Conservation (phyloP, 164 flowering plant genomes). For the Aristolochia fimbriata region DNA sequence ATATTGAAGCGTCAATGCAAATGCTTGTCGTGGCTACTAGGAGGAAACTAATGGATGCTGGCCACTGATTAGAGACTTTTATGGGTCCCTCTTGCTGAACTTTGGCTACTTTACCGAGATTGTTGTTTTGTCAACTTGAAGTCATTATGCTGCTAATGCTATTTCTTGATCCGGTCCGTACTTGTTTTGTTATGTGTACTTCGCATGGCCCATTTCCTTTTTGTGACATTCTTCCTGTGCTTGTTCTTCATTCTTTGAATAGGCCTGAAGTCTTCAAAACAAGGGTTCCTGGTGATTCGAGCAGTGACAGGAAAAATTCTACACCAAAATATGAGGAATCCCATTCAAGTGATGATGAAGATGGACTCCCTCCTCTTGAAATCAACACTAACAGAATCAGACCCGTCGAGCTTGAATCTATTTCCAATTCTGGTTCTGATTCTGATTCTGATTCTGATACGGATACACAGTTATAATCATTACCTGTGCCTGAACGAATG, state of each 20-base stretch:
- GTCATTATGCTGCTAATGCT: too few relatives aligned
- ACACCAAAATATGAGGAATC: conserved; percentile 17
- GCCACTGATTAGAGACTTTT: too few relatives aligned
- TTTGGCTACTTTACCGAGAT: too few relatives aligned
- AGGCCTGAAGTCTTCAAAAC: conserved; percentile 70
- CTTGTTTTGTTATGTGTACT: not conserved
- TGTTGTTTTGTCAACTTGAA: too few relatives aligned
- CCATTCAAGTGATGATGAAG: conserved; percentile 39
- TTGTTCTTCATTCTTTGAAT: conserved; percentile 12
- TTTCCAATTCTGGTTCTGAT: conserved; percentile 25
- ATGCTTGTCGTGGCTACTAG: too few relatives aligned
- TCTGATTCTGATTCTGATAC: not conserved
- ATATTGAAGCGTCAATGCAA: too few relatives aligned
- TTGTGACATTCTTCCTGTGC: not conserved
- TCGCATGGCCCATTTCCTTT: not conserved
- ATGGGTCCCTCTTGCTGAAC: too few relatives aligned
- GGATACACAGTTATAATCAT: too few relatives aligned
- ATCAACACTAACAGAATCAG: conserved; percentile 43
- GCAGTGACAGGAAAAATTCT: conserved; percentile 9
- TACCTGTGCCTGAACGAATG: too few relatives aligned
- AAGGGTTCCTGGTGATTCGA: conserved; percentile 11
- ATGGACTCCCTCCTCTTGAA: conserved; percentile 69
- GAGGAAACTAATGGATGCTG: too few relatives aligned
- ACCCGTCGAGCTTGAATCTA: conserved; percentile 31
- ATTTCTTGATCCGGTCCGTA: too few relatives aligned